phyloP scores from a whole-genome alignment of 2,329 filamentous ascomycete species.

The Stagonosporopsis vannaccii region DNA sequence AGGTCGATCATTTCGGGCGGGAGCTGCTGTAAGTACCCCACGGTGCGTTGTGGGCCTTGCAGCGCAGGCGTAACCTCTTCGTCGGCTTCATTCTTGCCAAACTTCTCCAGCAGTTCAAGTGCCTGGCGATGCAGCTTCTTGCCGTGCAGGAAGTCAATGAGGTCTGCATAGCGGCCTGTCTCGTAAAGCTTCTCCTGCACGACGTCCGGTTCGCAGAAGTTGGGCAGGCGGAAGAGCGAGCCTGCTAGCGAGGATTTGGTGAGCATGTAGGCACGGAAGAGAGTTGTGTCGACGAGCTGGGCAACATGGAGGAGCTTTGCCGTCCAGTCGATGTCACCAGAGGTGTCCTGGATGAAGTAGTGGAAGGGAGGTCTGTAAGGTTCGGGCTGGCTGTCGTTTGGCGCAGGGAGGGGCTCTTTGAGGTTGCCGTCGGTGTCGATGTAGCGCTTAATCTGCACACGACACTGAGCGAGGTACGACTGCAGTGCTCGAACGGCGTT shows the following conservation, averaged over 20 bases:
- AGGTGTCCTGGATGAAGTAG: conserved; percentile 49
- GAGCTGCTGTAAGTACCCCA: conserved; percentile 88
- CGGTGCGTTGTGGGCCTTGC: conserved; percentile 81
- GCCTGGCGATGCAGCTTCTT: conserved; percentile 92
- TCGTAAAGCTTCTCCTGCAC: conserved; percentile 93
- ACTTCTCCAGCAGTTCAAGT: conserved; percentile 79
- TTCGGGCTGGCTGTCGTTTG: conserved; percentile 48
- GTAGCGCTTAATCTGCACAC: conserved; percentile 68
- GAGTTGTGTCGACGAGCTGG: conserved; percentile 86
- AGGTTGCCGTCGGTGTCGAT: conserved; percentile 66
- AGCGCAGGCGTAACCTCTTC: conserved; percentile 62
- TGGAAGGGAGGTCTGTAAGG: conserved; percentile 53
- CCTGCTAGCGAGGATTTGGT: conserved; percentile 83
- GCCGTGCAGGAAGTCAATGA: conserved; percentile 97
- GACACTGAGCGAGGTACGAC: conserved; percentile 86
- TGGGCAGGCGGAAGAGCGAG: conserved; percentile 91
- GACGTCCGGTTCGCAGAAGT: conserved; percentile 95
- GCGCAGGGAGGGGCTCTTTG: conserved; percentile 63
- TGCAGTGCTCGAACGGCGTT: conserved; percentile 83
- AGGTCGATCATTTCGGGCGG: conserved; percentile 88
- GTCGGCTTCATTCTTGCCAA: conserved; percentile 67
- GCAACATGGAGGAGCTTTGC: conserved; percentile 78
- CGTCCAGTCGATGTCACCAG: conserved; percentile 64
- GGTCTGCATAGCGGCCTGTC: conserved; percentile 85
- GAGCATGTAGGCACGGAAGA: conserved; percentile 96